phyloP scores from a whole-genome alignment of 352 stramenopile species.

The Phytophthora megakarya region DNA sequence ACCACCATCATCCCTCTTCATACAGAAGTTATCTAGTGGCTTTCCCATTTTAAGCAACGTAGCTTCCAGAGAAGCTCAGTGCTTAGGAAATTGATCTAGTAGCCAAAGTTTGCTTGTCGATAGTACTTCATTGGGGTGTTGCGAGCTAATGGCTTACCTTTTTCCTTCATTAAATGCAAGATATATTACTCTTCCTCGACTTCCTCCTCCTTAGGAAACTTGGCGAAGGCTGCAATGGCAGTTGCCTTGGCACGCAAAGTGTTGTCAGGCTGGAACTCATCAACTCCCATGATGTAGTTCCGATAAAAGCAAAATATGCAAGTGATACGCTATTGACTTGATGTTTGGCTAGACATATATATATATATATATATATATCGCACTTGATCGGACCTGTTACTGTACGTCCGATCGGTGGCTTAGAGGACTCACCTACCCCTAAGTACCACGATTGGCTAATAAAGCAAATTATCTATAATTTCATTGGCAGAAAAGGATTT shows the following conservation, averaged over 20 bases:
- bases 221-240: not conserved
- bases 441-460: too few relatives aligned
- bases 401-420: too few relatives aligned
- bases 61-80: not conserved
- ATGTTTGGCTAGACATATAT: not conserved
- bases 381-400: too few relatives aligned
- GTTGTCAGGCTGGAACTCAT: conserved; percentile 9
- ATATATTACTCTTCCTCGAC: conserved; percentile 3
- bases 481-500: too few relatives aligned
- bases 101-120: conserved; percentile 4
- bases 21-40: conserved; percentile 7
- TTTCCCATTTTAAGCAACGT: too few relatives aligned
- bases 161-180: too few relatives aligned
- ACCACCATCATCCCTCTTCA: not conserved
- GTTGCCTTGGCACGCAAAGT: conserved; percentile 4
- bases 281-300: conserved; percentile 1
- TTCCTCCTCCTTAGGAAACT: conserved; percentile 13
- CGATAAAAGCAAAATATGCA: conserved; percentile 8
- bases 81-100: conserved; percentile 1
- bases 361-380: not conserved
- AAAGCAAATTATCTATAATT: too few relatives aligned
- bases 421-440: too few relatives aligned
- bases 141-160: too few relatives aligned
- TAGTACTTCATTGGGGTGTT: conserved; percentile 5
- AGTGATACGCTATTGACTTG: not conserved